Base-by-base conservation (phyloP, 2,329 filamentous ascomycete genomes). In the Exophiala viscosa region DNA sequence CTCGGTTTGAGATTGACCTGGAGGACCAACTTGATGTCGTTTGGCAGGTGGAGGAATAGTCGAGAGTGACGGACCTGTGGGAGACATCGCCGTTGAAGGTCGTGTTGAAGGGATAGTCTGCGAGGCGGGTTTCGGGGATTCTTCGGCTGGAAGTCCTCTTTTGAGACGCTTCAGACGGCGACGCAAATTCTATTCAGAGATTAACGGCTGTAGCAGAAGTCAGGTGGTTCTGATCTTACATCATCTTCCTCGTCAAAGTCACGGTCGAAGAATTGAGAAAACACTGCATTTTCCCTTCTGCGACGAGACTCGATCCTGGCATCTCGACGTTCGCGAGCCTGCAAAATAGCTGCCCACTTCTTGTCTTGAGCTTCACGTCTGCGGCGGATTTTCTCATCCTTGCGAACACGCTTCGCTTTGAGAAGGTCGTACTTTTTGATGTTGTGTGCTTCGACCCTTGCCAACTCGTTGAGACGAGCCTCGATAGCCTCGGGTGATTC, bases 11-110 rank as follows among this genome's bases (percentile, higher is more conserved):
- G 52, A 42, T 35, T 61, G 61, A 20, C 59, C 55, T 39, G 61
- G 59, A 46, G 60, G 61, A 20, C 53, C 54, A 20, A 58, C 52
- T 42, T 63, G 61, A 48, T 63, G 61, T 40, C 60, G 54, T 35
- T 63, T 63, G 1, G 61, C 51, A 3, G 61, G 59, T 42, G 61
- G 60, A 13, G 61, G 60, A 28, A 63, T 45, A 2, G 60, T 63
- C 13, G 58, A 63, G 13, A 59, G 53, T 3, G 55, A 36, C 7
- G 58, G 45, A 15, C 47, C 54, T 18, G 53, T 48, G 23, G 61
- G 60, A 17, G 61, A 62, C 56, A 59, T 60, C 23, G 23, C 23
- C 8, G 23, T 5, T 13, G 60, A 62, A 15, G 40, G 40, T 2
- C 40, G 18, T 28, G 52, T 36, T n/a, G 57, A 53, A 14, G 60